Percentiles rank a stretch among this genome's conserved stretches.
Evolutionary conservation across 2,329 filamentous ascomycete species (phyloP).

Genomic region (Aspergillus proliferans): DNA sequence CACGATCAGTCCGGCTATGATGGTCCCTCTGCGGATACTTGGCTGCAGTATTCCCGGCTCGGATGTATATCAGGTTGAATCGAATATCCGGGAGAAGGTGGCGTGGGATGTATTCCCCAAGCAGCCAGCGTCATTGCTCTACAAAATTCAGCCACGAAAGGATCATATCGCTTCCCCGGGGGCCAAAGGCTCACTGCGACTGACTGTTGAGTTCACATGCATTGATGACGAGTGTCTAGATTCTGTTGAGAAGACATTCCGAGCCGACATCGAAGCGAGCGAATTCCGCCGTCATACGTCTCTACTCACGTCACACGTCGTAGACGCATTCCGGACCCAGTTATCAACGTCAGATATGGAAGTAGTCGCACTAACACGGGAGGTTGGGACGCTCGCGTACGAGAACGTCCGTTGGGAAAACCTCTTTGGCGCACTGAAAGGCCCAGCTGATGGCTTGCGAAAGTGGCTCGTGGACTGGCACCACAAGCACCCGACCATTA

Average conservation of each 20-base stretch:
- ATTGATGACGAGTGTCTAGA: constrained; percentile 65
- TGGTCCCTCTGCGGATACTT: constrained; percentile 67
- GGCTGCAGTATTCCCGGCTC: constrained; percentile 66
- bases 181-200: constrained; percentile 37
- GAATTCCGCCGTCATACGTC: constrained; percentile 42
- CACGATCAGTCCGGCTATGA: constrained; percentile 74
- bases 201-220: constrained; percentile 70
- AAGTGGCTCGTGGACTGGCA: constrained; percentile 55
- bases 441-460: constrained; percentile 37
- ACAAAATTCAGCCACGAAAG: constrained; percentile 56
- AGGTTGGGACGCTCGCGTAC: constrained; percentile 48
- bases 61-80: constrained; percentile 53
- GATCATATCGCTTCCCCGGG: constrained; percentile 13
- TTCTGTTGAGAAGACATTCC: constrained; percentile 43
- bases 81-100: constrained; percentile 40
- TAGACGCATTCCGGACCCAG: constrained; percentile 40
- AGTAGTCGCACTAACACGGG: constrained; percentile 47
- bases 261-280: constrained; percentile 41
- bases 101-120: constrained; percentile 65
- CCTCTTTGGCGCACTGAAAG: constrained; percentile 47
- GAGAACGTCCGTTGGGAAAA: constrained; percentile 50
- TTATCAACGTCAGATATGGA: constrained; percentile 48
- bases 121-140: constrained; percentile 74
- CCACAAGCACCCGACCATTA: constrained; percentile 30
- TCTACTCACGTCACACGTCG: constrained; percentile 48